Conservation (phyloP, 2,329 filamentous ascomycete genomes). For the Juglanconis sp. region DNA sequence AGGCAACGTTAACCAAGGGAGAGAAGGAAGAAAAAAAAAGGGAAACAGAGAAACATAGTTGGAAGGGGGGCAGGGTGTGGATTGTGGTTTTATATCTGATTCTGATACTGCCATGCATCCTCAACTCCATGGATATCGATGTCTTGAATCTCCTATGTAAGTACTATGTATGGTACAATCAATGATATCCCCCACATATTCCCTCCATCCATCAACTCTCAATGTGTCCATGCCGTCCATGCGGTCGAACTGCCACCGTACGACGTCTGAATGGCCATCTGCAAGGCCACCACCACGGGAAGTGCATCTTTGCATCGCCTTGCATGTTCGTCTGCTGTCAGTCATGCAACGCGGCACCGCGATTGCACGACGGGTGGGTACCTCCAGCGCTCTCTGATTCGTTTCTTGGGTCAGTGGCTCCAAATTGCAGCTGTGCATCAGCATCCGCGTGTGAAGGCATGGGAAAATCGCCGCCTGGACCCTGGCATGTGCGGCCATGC, state of each 20-base stretch:
- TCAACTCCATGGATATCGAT: too few relatives aligned
- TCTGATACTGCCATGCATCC: too few relatives aligned
- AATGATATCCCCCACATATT: background rate
- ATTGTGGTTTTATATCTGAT: too few relatives aligned
- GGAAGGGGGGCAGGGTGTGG: too few relatives aligned
- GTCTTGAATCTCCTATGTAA: too few relatives aligned
- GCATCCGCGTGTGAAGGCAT: too few relatives aligned
- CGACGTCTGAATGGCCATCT: background rate
- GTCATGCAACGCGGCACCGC: slow-evolving; percentile 9
- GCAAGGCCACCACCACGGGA: background rate
- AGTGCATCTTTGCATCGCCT: background rate
- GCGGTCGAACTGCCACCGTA: background rate
- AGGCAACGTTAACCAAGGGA: too few relatives aligned
- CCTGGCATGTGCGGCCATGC: background rate
- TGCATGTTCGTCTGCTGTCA: slow-evolving; percentile 17
- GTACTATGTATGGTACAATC: too few relatives aligned
- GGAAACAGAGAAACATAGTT: too few relatives aligned
- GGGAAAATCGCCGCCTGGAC: too few relatives aligned
- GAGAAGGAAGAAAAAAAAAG: too few relatives aligned
- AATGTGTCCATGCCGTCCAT: background rate
- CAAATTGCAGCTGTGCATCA: too few relatives aligned
- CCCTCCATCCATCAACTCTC: background rate
- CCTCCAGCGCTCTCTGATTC: slow-evolving; percentile 4
- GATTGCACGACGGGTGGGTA: slow-evolving; percentile 13
- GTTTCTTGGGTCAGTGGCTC: background rate